phyloP scores from a whole-genome alignment of 2,329 filamentous ascomycete species.

The Fusarium coffeatum region DNA sequence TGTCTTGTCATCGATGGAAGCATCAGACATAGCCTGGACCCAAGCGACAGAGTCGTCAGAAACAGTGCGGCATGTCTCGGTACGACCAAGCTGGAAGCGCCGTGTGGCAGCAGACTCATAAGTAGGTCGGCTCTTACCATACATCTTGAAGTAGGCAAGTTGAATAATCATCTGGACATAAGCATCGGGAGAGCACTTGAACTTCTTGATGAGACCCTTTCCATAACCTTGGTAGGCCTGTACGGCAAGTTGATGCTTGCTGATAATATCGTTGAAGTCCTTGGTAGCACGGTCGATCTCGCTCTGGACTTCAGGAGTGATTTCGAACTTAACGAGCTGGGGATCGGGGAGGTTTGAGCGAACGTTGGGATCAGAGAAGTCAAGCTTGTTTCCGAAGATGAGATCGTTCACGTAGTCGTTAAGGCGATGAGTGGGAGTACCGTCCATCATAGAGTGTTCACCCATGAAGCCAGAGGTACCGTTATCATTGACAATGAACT shows the following conservation, averaged over 20 bases:
- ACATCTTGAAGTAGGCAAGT: constrained; percentile 98
- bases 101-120: constrained; percentile 97
- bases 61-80: constrained; percentile 93
- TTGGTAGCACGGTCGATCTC: constrained; percentile 82
- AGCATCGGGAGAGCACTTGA: constrained; percentile 96
- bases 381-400: constrained; percentile 94
- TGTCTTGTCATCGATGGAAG: constrained; percentile 69
- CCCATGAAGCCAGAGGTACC: constrained; percentile 97
- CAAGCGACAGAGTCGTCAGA: constrained; percentile 92
- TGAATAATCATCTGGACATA: constrained; percentile 99
- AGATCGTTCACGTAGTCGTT: constrained; percentile 94
- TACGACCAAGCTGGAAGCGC: constrained; percentile 95
- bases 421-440: constrained; percentile 94
- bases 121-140: constrained; percentile 95
- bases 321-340: constrained; percentile 78
- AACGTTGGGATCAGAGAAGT: constrained; percentile 81
- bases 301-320: constrained; percentile 77
- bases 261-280: constrained; percentile 85
- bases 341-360: constrained; percentile 89
- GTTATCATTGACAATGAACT: constrained; percentile 99
- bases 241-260: constrained; percentile 88
- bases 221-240: constrained; percentile 98
- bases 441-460: constrained; percentile 99
- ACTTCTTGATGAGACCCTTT: constrained; percentile 99
- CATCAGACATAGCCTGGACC: constrained; percentile 86